phyloP scores from a whole-genome alignment of 1,284 basidiomycete species.

The Athelia psychrophila region DNA sequence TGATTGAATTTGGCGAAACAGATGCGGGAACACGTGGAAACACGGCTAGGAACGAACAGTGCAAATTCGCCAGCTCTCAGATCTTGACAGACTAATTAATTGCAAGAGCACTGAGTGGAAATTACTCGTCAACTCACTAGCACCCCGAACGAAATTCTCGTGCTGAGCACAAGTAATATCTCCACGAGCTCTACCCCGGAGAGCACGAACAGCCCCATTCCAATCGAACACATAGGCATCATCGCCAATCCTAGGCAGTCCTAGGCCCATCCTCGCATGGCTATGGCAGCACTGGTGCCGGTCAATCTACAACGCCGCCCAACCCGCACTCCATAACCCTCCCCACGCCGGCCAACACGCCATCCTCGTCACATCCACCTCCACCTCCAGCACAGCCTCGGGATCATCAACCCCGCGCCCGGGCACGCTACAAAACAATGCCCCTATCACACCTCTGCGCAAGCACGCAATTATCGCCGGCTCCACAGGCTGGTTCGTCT shows the following conservation, averaged over 20 bases:
- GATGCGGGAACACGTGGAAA: too few species aligned
- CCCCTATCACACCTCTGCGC: constrained; percentile 7
- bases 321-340: background rate
- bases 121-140: too few species aligned
- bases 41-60: too few species aligned
- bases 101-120: too few species aligned
- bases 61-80: too few species aligned
- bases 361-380: constrained; percentile 4
- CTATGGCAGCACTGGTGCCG: background rate
- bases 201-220: background rate
- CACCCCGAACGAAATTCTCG: too few species aligned
- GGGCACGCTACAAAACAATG: constrained; percentile 16
- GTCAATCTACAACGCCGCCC: background rate
- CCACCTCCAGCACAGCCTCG: constrained; percentile 19
- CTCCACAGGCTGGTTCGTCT: constrained; percentile 39
- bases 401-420: constrained; percentile 22
- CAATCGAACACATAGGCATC: background rate
- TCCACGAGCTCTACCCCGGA: constrained; percentile 11
- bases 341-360: constrained; percentile 3
- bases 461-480: constrained; percentile 44
- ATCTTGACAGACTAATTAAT: too few species aligned
- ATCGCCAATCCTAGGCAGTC: too few species aligned
- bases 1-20: too few species aligned
- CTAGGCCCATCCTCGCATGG: background rate
- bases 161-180: constrained; percentile 6